Evolutionary conservation across 352 stramenopile species (phyloP), one percentile per base, ranked within the genome.

Genomic region (Blastocystis sp.): DNA sequence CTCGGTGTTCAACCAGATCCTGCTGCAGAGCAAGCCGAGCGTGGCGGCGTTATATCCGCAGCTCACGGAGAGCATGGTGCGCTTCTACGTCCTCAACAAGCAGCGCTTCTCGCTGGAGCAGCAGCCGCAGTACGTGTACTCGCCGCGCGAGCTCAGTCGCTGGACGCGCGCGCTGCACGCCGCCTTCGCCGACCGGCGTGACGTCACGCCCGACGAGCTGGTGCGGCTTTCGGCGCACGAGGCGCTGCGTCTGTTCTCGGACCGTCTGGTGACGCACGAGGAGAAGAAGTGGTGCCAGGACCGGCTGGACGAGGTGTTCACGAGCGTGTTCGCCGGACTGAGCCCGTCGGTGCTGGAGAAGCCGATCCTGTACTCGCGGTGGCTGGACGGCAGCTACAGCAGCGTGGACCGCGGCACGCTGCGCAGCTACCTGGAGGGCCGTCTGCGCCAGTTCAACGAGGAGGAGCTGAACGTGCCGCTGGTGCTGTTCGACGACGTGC

Each of bases 51-150:
- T 98, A 91, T 96, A 16, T 41, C 45, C 26, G 61, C 60, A 24
- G 0, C 93, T 99, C 24, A 99, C 97, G 1, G 95, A 99, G 88
- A 96, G 97, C 4, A 99, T 99, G 98, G 96, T 99, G 41, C 96
- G 99, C 82, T 93, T 99, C 9, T 99, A 99, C 92, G 93, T 95
- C 69, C 93, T 94, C 80, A 99, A 99, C 91, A 96, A 98, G 91
- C 95, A 94, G 66, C 94, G 94, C 62, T 99, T 98, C 91, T 95
- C 81, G 37, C 90, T 92, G 70, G 91, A 93, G 33, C 92, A 94
- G 79, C 62, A 97, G 69, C 95, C 96, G 9, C 98, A 99, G 91
- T 99, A 99, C 92, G 98, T 99, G 67, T 99, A 99, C 92, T 99
- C 96, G 89, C 97, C 98, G 24, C 94, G 98, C 77, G 98, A 99